Evolutionary conservation across 805 yeast genomes (phyloP), one percentile per base, ranked within the genome.

Genomic region (Wickerhamomyces ciferrii): DNA sequence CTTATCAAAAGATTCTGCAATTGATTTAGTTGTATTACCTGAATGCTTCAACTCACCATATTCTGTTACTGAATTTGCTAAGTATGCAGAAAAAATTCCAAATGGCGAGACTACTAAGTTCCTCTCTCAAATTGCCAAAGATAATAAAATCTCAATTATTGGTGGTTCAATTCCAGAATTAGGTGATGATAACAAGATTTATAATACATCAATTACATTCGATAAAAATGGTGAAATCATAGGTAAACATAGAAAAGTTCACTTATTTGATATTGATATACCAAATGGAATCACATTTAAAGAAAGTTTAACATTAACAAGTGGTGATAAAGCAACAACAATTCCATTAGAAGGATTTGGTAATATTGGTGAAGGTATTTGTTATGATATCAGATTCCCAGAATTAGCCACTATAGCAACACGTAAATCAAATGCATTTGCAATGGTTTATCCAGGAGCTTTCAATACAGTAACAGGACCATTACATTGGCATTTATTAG

Each of bases 1-100:
- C 1, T 50, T 83, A 38, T 41, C 47, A 13, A 62, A 71, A 46
- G 81, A 84, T 21, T 73, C 80, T 17, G 78, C 83, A 8, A 78
- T 85, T 13, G 86, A 91, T 56, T 68, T 94, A 47, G 79, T 92
- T n/a, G 90, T 94, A 52, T 70, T 94, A 39, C 99, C 99, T 9
- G 98, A 94, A 68, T 90, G 97, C 69, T 92, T 91, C 78, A 94
- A 92, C 64, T 87, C 97, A 1, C 98, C 98, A 3, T 94, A 94
- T 61, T 80, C 96, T 0, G 96, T 89, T 25, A 78, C 79, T 48
- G 84, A 91, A 51, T 94, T 94, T 66, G 79, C 86, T 6, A 82
- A 87, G 48, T 92, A 94, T 62, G 91, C 96, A 3, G 99, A 94
- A 64, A 55, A 65, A n/a, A 86, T 94, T 39, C 95, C 96, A 6